Base-by-base conservation (phyloP, 2,329 filamentous ascomycete species). In the Karstenula rhodostoma region DNA sequence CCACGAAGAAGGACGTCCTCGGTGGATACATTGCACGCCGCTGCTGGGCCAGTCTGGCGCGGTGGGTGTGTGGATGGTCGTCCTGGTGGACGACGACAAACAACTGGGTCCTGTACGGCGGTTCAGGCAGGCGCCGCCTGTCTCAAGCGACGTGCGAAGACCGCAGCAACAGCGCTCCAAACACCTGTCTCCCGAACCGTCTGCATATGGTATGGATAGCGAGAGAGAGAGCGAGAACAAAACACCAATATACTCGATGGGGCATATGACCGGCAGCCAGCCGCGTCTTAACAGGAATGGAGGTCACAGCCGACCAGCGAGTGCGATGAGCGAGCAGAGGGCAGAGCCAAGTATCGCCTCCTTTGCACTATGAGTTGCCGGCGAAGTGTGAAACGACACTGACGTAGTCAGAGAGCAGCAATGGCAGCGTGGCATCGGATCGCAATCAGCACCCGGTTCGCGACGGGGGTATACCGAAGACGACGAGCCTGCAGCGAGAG, bases 11-110 rank as follows among this genome's bases (percentile, higher is more conserved):
- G 90, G 90, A 0, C 83, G 89, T 19, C 84, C 85, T 51, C 84
- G 90, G 46, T 93, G 90, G 90, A 90, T 93, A 43, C 90, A 93
- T 73, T 91, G 89, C 71, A 93, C 90, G 23, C 90, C 91, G 2
- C 78, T 93, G 3, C 77, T 91, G 3, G 90, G 89, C 2, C 83
- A 83, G 44, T 88, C 88, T 63, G 88, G 89, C 1, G 81, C 85
- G 3, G 86, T 93, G 0, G 91, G 91, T 17, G 90, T 92, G 0
- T 93, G 90, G 90, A 91, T 93, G 88, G 83, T 93, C 6, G 84
- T 93, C 0, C 82, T 93, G 15, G 86, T 92, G 3, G 89, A 92
- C 63, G 88, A 76, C 56, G 73, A 77, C n/a, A 74, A 75, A 22
- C 55, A 65, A 15, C 15, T 54, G 1, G 56, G 58, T 7, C 64